phyloP scores from a whole-genome alignment of 2,329 filamentous ascomycete genomes.

The Xylaria polymorpha region DNA sequence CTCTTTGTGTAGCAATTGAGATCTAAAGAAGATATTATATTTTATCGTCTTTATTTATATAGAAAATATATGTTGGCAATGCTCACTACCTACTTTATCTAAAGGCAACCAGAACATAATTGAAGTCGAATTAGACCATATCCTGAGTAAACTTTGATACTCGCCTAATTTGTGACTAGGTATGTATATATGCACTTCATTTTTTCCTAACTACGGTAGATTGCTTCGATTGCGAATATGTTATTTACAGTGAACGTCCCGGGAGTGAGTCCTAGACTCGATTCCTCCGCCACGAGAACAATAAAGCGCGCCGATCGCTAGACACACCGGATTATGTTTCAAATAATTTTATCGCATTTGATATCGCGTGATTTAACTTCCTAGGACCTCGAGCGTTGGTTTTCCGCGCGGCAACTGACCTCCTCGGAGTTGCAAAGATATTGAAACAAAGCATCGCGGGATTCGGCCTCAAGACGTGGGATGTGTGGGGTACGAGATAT shows the following conservation, averaged over 20 bases:
- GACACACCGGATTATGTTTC: background rate
- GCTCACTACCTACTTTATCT: background rate
- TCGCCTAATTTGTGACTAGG: too few relatives aligned
- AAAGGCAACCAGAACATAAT: background rate
- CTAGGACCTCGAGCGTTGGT: background rate
- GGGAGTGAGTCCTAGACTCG: background rate
- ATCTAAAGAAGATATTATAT: background rate
- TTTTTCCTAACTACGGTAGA: too few relatives aligned
- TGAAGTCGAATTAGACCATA: background rate
- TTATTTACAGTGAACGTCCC: background rate
- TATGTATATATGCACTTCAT: too few relatives aligned
- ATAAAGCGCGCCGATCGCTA: background rate
- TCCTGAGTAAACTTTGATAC: background rate
- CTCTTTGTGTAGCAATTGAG: background rate
- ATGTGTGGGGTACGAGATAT: conserved; percentile 14
- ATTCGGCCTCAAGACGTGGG: background rate
- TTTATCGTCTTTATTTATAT: background rate
- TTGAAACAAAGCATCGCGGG: background rate
- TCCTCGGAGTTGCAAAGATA: conserved; percentile 14
- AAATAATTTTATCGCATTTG: background rate
- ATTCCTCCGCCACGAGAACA: background rate
- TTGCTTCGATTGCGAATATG: background rate
- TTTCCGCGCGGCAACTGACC: background rate
- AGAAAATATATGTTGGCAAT: too few relatives aligned
- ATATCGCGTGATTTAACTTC: background rate